Conservation (phyloP, 1,284 basidiomycete species). For the Mrakiaceae sp. region DNA sequence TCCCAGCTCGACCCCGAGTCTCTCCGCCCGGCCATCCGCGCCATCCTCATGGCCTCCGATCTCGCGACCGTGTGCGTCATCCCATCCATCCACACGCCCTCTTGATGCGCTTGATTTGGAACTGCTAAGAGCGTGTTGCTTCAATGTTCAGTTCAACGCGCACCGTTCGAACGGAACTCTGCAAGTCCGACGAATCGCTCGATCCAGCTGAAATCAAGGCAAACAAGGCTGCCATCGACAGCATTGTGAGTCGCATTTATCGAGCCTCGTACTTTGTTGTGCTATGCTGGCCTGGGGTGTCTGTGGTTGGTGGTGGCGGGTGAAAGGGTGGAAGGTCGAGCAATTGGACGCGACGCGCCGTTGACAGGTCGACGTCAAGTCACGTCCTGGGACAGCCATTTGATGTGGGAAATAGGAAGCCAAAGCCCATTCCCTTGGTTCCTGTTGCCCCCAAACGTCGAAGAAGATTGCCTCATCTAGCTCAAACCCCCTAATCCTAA, state of each 20-base stretch:
- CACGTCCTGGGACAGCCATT: too few relatives aligned
- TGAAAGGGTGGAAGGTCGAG: neutral
- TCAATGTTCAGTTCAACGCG: neutral
- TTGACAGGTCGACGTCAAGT: neutral
- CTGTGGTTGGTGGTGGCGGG: too few relatives aligned
- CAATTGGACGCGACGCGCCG: neutral
- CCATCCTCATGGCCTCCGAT: neutral
- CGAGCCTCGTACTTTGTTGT: neutral
- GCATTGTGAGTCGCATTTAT: slow-evolving; percentile 22
- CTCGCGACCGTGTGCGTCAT: neutral
- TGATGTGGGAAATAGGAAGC: too few relatives aligned
- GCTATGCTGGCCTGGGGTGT: too few relatives aligned
- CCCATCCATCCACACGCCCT: neutral
- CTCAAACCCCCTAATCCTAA: too few relatives aligned
- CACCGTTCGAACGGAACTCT: neutral
- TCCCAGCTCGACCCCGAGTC: neutral
- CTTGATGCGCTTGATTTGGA: too few relatives aligned
- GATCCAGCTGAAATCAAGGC: neutral
- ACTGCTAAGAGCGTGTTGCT: neutral
- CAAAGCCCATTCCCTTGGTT: too few relatives aligned
- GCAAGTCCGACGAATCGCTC: neutral
- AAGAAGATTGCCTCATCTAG: too few relatives aligned
- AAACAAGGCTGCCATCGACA: slow-evolving; percentile 26
- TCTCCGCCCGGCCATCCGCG: neutral
- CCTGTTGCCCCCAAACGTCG: too few relatives aligned